phyloP scores from a whole-genome alignment of 768 basidiomycete genomes.

The Lentinula aciculospora region DNA sequence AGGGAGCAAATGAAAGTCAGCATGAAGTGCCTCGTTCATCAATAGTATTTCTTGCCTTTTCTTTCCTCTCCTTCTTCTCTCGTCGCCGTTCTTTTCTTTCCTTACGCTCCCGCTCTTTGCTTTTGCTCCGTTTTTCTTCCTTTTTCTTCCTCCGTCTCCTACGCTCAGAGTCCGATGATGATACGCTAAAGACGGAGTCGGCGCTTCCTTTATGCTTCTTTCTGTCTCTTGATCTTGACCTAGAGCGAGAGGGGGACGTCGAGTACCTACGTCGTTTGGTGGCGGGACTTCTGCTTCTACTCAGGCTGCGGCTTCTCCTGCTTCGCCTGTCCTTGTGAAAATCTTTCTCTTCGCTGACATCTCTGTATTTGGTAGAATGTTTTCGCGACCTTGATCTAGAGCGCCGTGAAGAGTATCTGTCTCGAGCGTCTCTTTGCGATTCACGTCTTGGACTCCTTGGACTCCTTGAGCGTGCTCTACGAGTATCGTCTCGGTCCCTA shows the following conservation, averaged over 20 bases:
- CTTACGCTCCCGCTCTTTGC: slow-evolving; percentile 32
- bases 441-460: slow-evolving; percentile 1
- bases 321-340: neutral
- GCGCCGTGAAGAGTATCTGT: neutral
- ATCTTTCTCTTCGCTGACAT: neutral
- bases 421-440: neutral
- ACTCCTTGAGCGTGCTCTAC: neutral
- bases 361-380: neutral
- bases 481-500: neutral
- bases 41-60: slow-evolving; percentile 30
- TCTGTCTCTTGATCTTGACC: slow-evolving; percentile 30
- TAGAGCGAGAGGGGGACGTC: slow-evolving; percentile 15
- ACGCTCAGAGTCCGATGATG: slow-evolving; percentile 35
- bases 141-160: slow-evolving; percentile 43
- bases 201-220: slow-evolving; percentile 16
- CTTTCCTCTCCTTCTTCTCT: slow-evolving; percentile 71
- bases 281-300: slow-evolving; percentile 3
- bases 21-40: neutral
- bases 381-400: slow-evolving; percentile 1
- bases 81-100: slow-evolving; percentile 50
- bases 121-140: slow-evolving; percentile 37
- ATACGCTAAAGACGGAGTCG: slow-evolving; percentile 37
- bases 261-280: slow-evolving; percentile 1
- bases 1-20: slow-evolving; percentile 4
- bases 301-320: neutral